phyloP scores from a whole-genome alignment of 345 rosid species.

The Punica granatum region DNA sequence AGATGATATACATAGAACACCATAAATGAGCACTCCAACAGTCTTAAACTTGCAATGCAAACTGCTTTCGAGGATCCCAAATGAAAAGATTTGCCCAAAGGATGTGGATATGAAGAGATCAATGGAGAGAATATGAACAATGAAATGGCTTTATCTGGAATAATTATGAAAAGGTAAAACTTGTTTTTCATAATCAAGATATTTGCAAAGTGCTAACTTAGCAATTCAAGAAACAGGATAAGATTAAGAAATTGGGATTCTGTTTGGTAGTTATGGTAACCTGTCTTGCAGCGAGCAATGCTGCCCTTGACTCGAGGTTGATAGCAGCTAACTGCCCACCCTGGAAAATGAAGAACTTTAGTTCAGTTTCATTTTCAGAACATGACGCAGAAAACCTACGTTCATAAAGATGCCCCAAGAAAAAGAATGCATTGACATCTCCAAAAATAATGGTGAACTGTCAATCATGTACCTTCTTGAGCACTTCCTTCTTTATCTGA shows the following conservation, averaged over 20 bases:
- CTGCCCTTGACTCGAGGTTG: constrained; percentile 76
- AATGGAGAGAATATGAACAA: not conserved
- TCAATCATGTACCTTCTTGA: constrained; percentile 48
- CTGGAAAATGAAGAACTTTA: constrained; percentile 23
- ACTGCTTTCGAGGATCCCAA: not conserved
- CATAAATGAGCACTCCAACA: not conserved
- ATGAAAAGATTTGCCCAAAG: not conserved
- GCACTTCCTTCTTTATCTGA: constrained; percentile 65
- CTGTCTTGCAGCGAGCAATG: constrained; percentile 84
- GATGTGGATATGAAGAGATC: not conserved
- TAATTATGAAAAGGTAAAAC: not conserved
- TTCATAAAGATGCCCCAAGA: not conserved
- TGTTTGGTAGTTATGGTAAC: constrained; percentile 22
- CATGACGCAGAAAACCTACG: not conserved
- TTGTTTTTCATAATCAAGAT: not conserved
- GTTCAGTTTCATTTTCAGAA: not conserved
- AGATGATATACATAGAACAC: not conserved
- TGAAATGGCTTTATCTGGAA: not conserved
- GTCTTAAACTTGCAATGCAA: not conserved
- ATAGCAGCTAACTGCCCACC: constrained; percentile 72
- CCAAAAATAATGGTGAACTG: not conserved
- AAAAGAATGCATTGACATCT: not conserved
- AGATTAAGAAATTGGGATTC: not conserved
- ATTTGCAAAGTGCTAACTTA: not conserved
- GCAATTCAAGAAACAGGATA: not conserved